Evolutionary conservation across 2,329 filamentous ascomycete genomes (phyloP), one percentile per base, ranked within the genome.

Genomic region (Amylocarpus encephaloides): DNA sequence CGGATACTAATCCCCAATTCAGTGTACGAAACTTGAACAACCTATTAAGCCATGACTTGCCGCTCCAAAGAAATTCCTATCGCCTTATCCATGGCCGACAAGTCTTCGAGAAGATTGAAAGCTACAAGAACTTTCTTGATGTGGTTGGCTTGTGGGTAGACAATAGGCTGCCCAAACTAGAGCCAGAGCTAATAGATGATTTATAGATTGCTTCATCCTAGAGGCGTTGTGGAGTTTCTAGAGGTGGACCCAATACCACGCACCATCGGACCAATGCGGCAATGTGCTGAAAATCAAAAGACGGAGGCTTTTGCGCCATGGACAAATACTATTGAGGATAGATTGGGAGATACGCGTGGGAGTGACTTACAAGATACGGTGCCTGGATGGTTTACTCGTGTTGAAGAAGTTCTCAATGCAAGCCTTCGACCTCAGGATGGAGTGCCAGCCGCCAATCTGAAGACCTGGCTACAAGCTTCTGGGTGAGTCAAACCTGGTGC

Each of bases 221-320:
- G 59, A 42, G 63, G 62, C 7, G 59, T 65, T 33, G 56, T 66
- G 15, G 62, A 66, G 46, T 65, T 66, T 29, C 43, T 62, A 4
- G 62, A 66, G 45, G 49, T 65, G 30, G 62, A 66, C 45, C 58
- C 60, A 16, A 50, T 62, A 43, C 63, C 62, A 15, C 58, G 63
- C 22, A 49, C 45, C 3, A 33, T 38, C 10, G 49, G 49, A 13
- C 49, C 36, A 40, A 42, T 15, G 39, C 46, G 6, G 35, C 42
- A 39, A 16, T 44, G 3, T 46, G 32, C 6, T 39, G 51, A 32
- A 29, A 57, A 13, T 7, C 52, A 56, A 16, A 58, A 53, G 29
- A 65, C 61, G 34, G 12, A 38, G 30, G 16, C 57, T 16, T 48
- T 50, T 19, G 59, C 52, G 1, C 50, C 56, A 40, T 64, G 60